Evolutionary conservation across 495 filamentous ascomycete species (phyloP), one percentile per base, ranked within the genome.

Genomic region (Astrocystis sublimbata): DNA sequence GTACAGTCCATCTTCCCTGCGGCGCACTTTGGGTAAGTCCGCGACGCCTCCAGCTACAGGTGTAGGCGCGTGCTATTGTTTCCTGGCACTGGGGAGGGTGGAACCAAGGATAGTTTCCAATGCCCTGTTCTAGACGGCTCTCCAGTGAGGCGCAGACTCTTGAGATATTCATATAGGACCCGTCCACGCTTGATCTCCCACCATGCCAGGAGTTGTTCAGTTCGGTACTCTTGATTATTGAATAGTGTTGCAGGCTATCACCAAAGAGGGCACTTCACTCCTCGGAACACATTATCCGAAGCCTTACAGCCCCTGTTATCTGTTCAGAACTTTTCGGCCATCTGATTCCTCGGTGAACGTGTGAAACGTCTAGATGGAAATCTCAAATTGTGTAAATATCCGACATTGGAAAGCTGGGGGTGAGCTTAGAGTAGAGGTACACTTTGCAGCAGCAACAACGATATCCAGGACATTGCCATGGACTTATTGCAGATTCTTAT

Each of bases 1-100:
- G n/a, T n/a, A n/a, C n/a, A n/a, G n/a, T n/a, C 33, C 15, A 33
- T 21, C 13, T 46, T 46, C 42, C 13, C 10, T 24, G 33, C 28
- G 15, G 57, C 31, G 33, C 13, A 21, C 15, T 40, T 47, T 47
- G 31, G 28, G 43, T 50, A 28, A 23, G 57, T 40, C 7, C 36
- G 46, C 42, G 33, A 51, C 46, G 46, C 33, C 35, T 60, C 42
- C 36, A 41, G 35, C 21, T 50, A 59, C 45, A n/a, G 30, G 21
- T 28, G 35, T 46, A n/a, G n/a, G 33, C 5, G 30, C 46, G 46
- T 35, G 6, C 40, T 57, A 33, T 28, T 57, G 24, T 28, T 35
- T 40, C 26, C 40, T 15, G 7, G 19, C 28, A 2, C 38, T 41
- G 40, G 26, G 24, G 40, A 17, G 24, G 17, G 54, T 23, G 40